Evolutionary conservation across 257 asterid species (phyloP), one percentile per base, ranked within the genome.

Genomic region (Solanum dulcamara): DNA sequence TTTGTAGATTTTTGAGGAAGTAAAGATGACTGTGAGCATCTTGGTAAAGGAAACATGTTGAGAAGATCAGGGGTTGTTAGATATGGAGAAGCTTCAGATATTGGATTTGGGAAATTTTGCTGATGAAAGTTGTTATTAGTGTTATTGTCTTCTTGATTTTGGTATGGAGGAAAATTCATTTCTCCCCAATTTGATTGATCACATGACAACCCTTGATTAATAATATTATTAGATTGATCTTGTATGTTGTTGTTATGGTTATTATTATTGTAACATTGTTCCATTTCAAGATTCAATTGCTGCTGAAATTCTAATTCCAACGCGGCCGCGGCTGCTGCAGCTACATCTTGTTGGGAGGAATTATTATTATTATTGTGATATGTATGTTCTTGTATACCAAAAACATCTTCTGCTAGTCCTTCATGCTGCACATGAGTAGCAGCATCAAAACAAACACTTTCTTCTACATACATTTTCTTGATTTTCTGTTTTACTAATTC

Each of bases 231-330:
- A 33, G 88, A 86, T 48, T 68, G 75, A 67, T 90, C 92, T 37
- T 85, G 95, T 64, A 87, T 81, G 10, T 32, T 48, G 46, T 26
- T 74, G 57, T 72, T 85, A 40, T 71, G 87, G 66, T 51, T 84
- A 85, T 48, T 87, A 85, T 55, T 87, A 86, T 80, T 87, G 88
- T 87, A 90, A 57, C 92, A 89, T 15, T 89, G 88, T 37, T 92
- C 93, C 85, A 89, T 85, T 32, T 93, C 92, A 33, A 85, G 42
- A 80, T 86, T 88, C 51, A 91, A 80, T 13, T 91, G 94, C 55
- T 89, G 93, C 53, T 93, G 98, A 71, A 93, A 85, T 90, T 92
- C 96, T 89, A 94, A 89, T 59, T 92, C 96, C 86, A 91, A 85
- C 35, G 94, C 92, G 8, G 90, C 90, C 3, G 93, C 88, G 2